Base-by-base conservation (phyloP, 2,329 filamentous ascomycete genomes). In the Colletotrichum sp. region DNA sequence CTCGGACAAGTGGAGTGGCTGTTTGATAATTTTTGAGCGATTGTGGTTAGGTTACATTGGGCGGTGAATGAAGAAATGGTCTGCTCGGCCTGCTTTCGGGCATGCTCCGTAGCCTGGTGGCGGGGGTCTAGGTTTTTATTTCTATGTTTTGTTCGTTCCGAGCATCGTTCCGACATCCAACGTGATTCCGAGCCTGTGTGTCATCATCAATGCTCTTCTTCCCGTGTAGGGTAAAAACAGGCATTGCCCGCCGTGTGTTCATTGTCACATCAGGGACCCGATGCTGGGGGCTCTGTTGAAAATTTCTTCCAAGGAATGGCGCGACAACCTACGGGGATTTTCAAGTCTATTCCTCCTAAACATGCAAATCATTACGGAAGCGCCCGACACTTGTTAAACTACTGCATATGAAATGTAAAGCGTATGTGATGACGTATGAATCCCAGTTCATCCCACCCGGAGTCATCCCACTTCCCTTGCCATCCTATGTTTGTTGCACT, bases 1-100 rank as follows among this genome's bases (percentile, higher is more conserved):
- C 64, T 75, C 73, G 73, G 73, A 57, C 32, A 68, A 25, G 73
- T 75, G 73, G 73, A 64, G 71, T 75, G 32, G 39, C 25, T 34
- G 13, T 36, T 48, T 64, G 69, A 64, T 22, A 25, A 57, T 63
- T 27, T 48, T 27, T 67, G 61, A 22, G 25, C 39, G 30, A 63
- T 72, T 63, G 12, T 32, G 70, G 57, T 34, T 68, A 60, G 73
- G 32, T 61, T 34, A 32, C 57, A 64, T 25, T 67, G 64, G 69
- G 64, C 70, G 70, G 73, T 73, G 63, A 72, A 59, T 44, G 44
- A 57, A 19, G 44, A 48, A 75, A 48, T 63, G 25, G 60, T 32
- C 30, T 71, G 69, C 19, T 63, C 3, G 36, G 25, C 3, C 36
- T 16, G 60, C n/a, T 15, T 60, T 72, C 73, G 73, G 73, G 19